Base-by-base conservation (phyloP, 83 land plant species). In the Diphasiastrum complanatum region DNA sequence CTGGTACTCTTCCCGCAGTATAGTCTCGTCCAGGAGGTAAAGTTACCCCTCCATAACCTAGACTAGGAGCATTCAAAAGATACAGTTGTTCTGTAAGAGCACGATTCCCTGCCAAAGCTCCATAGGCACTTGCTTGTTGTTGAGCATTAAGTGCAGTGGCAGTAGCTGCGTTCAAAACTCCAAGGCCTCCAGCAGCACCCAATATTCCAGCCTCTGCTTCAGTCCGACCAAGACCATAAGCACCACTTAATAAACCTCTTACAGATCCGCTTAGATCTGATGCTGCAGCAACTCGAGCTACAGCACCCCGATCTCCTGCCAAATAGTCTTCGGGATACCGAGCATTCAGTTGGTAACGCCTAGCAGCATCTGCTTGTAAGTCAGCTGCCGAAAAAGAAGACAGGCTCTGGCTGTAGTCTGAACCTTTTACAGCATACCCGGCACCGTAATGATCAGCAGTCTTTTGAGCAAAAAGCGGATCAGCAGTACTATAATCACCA, bases 1-100 rank as follows among this genome's bases (percentile, higher is more conserved):
- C 52, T 11, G 64, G 26, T 8, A 65, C 56, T 30, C 47, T 62
- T 4, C 57, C 72, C 2, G 67, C 72, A 50, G 51, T 38, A 41
- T 69, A 69, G 22, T 69, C 75, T 36, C 67, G 62, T 5, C 70
- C 75, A 37, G 70, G 66, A 5, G 70, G 70, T n/a, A 72, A 54
- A 33, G 60, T 61, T 11, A 72, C 63, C 36, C 67, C 67, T 48
- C 75, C 61, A 63, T 72, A 72, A 5, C 75, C 69, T 40, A 67
- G 33, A 3, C 51, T 64, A 58, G 70, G 64, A 32, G 63, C 47
- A 72, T 51, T 43, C 20, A 33, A 63, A 35, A 30, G 53, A 53
- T 65, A 65, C n/a, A 65, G 24, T 52, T 56, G 70, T 1, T 52
- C 68, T 65, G 61, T 41, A 33, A 66, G 45, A 48, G 64, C 70